Evolutionary conservation across 192 early-diverging fungal genomes (phyloP), one percentile per base, ranked within the genome.

Genomic region (Coemansia sp.): DNA sequence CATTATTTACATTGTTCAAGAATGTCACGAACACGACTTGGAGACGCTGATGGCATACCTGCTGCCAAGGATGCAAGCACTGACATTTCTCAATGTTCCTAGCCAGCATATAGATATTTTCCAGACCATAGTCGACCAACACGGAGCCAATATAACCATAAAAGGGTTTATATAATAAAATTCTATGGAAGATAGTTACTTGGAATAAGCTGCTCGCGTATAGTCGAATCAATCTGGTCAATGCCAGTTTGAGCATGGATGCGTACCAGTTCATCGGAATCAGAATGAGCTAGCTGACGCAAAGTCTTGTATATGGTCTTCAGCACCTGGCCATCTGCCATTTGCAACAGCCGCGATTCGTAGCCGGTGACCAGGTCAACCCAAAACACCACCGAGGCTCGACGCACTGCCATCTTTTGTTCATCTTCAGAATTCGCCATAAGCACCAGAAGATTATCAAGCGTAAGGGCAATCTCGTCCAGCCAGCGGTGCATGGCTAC

Each of bases 331-430:
- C 65, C 51, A 4, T 88, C 88, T 13, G 84, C 79, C 5, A 80
- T 58, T 28, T 74, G 74, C 16, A 87, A 44, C 26, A 84, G 72
- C 2, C 82, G 70, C 14, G 50, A 61, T 0, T 74, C 80, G 18
- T 92, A 73, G 8, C 89, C 93, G 23, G 89, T 75, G 40, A 94
- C 75, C 39, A 96, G 48, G 7, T 82, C 79, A 31, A 88, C 62
- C 40, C 90, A 66, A 14, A 89, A 68, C 49, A 89, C 79, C 2
- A 87, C 84, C 0, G 87, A 89, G 11, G 86, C 88, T 49, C 91
- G 72, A 37, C 91, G 70, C 36, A 90, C 70, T 41, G 86, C 87
- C 9, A 55, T 33, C 10, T 6, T 18, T 4, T 31, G 31, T 10
- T 72, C 57, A 19, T 55, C 61, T 11, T 16, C 46, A 5, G 20